Evolutionary conservation across 108 stramenopile genomes (phyloP).

Genomic region (Cyclotella distinguenda): DNA sequence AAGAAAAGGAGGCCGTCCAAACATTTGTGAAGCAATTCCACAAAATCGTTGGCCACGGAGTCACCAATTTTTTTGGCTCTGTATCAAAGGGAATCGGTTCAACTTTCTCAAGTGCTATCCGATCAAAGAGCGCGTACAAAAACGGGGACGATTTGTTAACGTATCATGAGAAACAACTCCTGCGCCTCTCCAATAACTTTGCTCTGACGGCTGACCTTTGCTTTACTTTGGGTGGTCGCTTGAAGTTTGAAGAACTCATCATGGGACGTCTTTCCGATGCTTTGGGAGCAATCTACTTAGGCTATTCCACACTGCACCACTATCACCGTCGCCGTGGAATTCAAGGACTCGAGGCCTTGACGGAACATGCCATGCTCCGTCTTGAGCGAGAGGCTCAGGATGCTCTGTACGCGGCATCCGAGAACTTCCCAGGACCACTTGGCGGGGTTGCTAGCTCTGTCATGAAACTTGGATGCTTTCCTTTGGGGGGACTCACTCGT

Average conservation of each 20-base stretch:
- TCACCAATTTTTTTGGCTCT: conserved; percentile 79
- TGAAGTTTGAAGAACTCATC: conserved; percentile 97
- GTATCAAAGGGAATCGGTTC: conserved; percentile 73
- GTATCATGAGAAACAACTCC: conserved; percentile 91
- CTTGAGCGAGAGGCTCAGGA: conserved; percentile 90
- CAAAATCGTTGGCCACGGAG: conserved; percentile 89
- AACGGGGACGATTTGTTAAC: conserved; percentile 82
- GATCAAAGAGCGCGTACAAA: conserved; percentile 89
- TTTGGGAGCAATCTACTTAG: conserved; percentile 95
- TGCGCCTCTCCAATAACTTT: conserved; percentile 94
- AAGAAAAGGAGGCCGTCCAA: conserved; percentile 79
- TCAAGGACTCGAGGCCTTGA: conserved; percentile 90
- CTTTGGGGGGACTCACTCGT: conserved; percentile 82
- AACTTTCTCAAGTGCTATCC: conserved; percentile 65
- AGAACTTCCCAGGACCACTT: conserved; percentile 93
- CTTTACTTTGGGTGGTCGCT: conserved; percentile 92
- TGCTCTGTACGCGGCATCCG: conserved; percentile 89
- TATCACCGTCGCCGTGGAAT: conserved; percentile 86
- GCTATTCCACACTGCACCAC: conserved; percentile 95
- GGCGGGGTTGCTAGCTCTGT: conserved; percentile 80
- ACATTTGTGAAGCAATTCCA: conserved; percentile 90
- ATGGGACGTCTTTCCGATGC: conserved; percentile 96
- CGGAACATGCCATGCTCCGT: conserved; percentile 96
- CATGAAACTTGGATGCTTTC: conserved; percentile 92
- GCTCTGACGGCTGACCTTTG: conserved; percentile 94